phyloP scores from a whole-genome alignment of 352 stramenopile species.

The Phytophthora chlamydospora region DNA sequence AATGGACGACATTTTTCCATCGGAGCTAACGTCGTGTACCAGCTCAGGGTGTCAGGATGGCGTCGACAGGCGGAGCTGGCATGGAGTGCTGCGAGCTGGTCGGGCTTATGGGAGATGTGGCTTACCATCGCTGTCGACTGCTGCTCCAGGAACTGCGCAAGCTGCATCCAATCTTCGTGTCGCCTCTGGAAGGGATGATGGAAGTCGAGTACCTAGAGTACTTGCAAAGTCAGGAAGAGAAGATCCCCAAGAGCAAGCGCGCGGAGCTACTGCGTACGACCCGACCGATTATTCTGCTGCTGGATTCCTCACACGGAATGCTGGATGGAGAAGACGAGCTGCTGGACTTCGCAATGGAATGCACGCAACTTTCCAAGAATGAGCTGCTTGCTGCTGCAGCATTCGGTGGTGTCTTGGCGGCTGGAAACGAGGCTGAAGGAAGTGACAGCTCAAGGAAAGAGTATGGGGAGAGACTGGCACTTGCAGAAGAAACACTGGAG shows the following conservation, averaged over 20 bases:
- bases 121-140: conserved; percentile 67
- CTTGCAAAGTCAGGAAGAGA: conserved; percentile 36
- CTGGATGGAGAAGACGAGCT: conserved; percentile 64
- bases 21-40: not conserved
- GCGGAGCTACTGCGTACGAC: conserved; percentile 35
- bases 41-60: conserved; percentile 12
- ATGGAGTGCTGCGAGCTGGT: conserved; percentile 63
- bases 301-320: conserved; percentile 43
- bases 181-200: conserved; percentile 51
- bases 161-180: conserved; percentile 55
- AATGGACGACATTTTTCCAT: conserved; percentile 6
- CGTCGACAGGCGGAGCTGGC: conserved; percentile 11
- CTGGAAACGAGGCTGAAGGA: conserved; percentile 18
- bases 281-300: conserved; percentile 59
- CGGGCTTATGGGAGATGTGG: conserved; percentile 55
- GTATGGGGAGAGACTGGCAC: conserved; percentile 41
- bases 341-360: conserved; percentile 55
- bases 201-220: conserved; percentile 64
- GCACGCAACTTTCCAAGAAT: conserved; percentile 53
- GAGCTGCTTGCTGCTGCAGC: conserved; percentile 64
- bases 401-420: conserved; percentile 36
- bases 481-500: conserved; percentile 58
- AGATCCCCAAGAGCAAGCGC: conserved; percentile 39
- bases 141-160: conserved; percentile 66
- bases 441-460: conserved; percentile 19